Evolutionary conservation across 768 basidiomycete species (phyloP), one percentile per base, ranked within the genome.

Genomic region (Mycena floridula): DNA sequence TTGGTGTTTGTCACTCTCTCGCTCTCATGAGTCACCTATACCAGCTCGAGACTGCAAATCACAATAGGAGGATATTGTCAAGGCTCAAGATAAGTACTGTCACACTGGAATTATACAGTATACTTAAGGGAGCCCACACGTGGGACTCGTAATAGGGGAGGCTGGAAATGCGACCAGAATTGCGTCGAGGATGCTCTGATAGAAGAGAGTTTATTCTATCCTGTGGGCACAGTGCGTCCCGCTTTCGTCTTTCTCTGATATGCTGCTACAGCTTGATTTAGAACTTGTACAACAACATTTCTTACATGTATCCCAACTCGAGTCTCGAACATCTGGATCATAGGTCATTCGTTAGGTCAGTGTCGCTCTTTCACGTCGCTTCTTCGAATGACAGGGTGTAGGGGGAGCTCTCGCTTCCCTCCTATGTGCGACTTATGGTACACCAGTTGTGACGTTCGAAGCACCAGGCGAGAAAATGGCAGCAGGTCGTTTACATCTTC

Each of bases 251-350:
- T 43, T 23, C 35, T 25, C 9, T 18, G n/a, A 9, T 42, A 8
- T 37, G 32, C 45, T 12, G 16, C 13, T 11, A 36, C 7, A 23
- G 18, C 13, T 11, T 25, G 12, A 12, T 25, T 28, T 61, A 94
- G 91, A 86, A 94, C 65, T 63, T 98, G 43, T 98, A 92, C 68
- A 92, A 93, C 71, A 96, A 97, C 67, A 57, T 97, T 45, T 83
- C 90, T 5, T 89, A 85, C 58, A 81, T 95, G 77, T 98, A 95
- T 60, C 94, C 94, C 7, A 67, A 86, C 49, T 76, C 93, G 73
- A 25, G 70, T n/a, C n/a, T n/a, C 92, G 35, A 84, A 83, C 48
- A 89, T 98, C 44, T 97, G 94, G 94, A 65, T 96, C 44, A 76
- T 73, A 28, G 86, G 86, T 3, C 85, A 87, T 59, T 86, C 83